Base-by-base conservation (phyloP, 1,284 basidiomycete species). In the Schizophyllum commune region DNA sequence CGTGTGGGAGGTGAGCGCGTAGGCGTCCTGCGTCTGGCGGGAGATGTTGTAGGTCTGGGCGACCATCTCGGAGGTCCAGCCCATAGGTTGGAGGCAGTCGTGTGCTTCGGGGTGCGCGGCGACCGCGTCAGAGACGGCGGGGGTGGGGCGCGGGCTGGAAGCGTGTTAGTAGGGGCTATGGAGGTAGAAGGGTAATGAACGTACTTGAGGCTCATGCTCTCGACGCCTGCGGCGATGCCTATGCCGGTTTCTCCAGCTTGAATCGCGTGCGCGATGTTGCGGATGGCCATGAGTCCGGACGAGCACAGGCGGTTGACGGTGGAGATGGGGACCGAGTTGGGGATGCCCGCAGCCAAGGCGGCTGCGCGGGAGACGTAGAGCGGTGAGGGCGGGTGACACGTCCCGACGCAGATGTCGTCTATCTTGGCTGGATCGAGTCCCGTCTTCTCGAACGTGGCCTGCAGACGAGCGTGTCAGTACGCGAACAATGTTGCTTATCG, bases 31-130 rank as follows among this genome's bases (percentile, higher is more conserved):
- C 70, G 83, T 89, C 69, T 83, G 75, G 15, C 92, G 84, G 17
- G 89, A 80, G 61, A 95, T 76, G 51, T 85, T 80, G 75, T 89
- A 95, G 22, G 84, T 79, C 66, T 87, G 73, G 17, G 91, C 91
- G 19, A 92, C 89, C 83, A 91, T 89, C 71, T 95, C 92, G 2
- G 90, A 91, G 0, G 92, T 94, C 92, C 92, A 94, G 11, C 93
- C 92, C 92, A 95, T 95, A 15, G 93, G 90, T 89, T 91, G 86
- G 58, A 90, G 82, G 66, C 86, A 92, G 68, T 93, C 91, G 62
- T 85, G 78, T 0, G 91, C 86, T 65, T 85, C 77, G 1, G 78
- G 55, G 62, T 84, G 73, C 60, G 73, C 71, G 34, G 74, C 75
- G 2, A 92, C 84, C 2, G 71, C 73, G 34, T 83, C 79, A n/a